phyloP scores from a whole-genome alignment of 2,329 filamentous ascomycete species.

The Cucurbitaria berberidis region DNA sequence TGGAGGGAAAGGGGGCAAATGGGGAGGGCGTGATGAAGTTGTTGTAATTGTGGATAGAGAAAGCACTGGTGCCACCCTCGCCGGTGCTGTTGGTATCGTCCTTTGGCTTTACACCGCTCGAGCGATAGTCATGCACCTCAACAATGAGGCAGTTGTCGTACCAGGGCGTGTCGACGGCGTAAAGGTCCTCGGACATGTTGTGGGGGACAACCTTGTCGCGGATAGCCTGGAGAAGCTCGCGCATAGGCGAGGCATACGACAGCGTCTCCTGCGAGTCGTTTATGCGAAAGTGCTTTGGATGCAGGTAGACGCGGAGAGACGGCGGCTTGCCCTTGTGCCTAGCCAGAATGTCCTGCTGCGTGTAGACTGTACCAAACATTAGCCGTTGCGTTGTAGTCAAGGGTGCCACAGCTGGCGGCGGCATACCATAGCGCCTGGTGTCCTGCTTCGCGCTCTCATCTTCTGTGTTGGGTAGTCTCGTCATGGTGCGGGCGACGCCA shows the following conservation, averaged over 20 bases:
- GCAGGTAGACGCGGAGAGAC: constrained; percentile 84
- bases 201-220: constrained; percentile 80
- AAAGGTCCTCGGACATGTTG: constrained; percentile 82
- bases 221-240: constrained; percentile 77
- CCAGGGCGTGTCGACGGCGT: constrained; percentile 74
- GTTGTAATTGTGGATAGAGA: constrained; percentile 92
- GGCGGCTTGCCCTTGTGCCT: constrained; percentile 77
- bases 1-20: constrained; percentile 71
- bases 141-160: constrained; percentile 95
- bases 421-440: constrained; percentile 40
- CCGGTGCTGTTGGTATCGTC: constrained; percentile 55
- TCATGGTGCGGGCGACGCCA: constrained; percentile 36
- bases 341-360: constrained; percentile 77
- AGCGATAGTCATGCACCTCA: constrained; percentile 87
- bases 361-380: constrained; percentile 64
- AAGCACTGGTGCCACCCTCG: constrained; percentile 68
- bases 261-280: constrained; percentile 94
- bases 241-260: constrained; percentile 91
- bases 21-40: constrained; percentile 89
- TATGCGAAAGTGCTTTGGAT: constrained; percentile 79
- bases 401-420: neutral
- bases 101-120: constrained; percentile 65
- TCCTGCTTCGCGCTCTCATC: constrained; percentile 37
- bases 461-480: constrained; percentile 37
- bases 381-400: constrained; percentile 8